phyloP scores from a whole-genome alignment of 2,329 filamentous ascomycete species.

The Aureobasidium sp. region DNA sequence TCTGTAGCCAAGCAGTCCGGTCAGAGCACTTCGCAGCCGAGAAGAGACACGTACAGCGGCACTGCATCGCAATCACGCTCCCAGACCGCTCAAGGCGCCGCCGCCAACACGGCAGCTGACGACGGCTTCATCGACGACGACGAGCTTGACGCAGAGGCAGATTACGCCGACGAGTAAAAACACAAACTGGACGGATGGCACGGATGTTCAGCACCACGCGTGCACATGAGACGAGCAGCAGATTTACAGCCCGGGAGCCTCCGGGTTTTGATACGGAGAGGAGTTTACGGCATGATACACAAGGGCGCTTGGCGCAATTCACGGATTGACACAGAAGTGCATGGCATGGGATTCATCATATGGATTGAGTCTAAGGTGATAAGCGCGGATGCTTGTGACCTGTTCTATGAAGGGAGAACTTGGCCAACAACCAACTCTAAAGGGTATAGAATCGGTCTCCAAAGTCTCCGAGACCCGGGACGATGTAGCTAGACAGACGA shows the following conservation, averaged over 20 bases:
- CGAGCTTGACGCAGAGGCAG: slow-evolving; percentile 29
- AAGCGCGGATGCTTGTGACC: not conserved
- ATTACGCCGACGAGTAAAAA: slow-evolving; percentile 27
- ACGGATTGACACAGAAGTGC: not conserved
- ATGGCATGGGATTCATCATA: slow-evolving; percentile 6
- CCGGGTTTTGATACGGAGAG: slow-evolving; percentile 10
- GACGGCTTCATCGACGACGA: slow-evolving; percentile 32
- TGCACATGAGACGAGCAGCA: no score
- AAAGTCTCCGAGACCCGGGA: slow-evolving; percentile 90
- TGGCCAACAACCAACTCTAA: slow-evolving; percentile 35
- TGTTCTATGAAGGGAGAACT: not conserved
- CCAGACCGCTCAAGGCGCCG: slow-evolving; percentile 17
- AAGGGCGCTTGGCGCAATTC: not conserved
- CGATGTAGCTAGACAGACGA: slow-evolving; percentile 66
- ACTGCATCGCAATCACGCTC: slow-evolving; percentile 16
- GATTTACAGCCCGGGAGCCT: not conserved
- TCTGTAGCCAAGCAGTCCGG: slow-evolving; percentile 55
- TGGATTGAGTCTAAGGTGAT: not conserved
- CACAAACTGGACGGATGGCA: not conserved
- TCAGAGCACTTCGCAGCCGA: slow-evolving; percentile 20
- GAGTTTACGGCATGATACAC: slow-evolving; percentile 14
- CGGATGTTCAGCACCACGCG: not conserved
- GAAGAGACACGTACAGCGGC: slow-evolving; percentile 13
- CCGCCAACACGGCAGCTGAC: slow-evolving; percentile 27
- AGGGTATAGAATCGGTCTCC: slow-evolving; percentile 94